phyloP scores from a whole-genome alignment of 352 stramenopile genomes.

The Thraustochytrium sp. region DNA sequence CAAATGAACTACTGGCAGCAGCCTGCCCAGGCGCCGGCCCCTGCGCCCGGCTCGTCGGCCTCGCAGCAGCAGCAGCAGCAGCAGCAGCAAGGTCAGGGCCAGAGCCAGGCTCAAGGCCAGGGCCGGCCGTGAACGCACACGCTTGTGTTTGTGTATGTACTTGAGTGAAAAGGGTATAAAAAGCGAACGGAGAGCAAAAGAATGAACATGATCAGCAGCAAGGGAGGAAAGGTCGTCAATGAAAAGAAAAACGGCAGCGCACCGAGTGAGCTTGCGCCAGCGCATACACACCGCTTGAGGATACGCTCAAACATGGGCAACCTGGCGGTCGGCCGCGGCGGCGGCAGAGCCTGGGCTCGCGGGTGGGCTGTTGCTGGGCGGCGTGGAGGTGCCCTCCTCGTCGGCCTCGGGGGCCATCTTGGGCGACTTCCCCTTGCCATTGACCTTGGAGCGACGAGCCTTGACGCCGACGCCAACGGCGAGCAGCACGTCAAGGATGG shows the following conservation, averaged over 20 bases:
- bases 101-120: neutral
- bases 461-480: neutral
- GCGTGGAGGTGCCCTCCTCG: neutral
- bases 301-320: too few relatives aligned
- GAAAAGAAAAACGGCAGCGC: too few relatives aligned
- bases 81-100: neutral
- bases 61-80: constrained; percentile 20
- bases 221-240: too few relatives aligned
- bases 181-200: too few relatives aligned
- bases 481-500: neutral
- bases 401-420: neutral
- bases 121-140: neutral
- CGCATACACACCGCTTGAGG: too few relatives aligned
- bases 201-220: too few relatives aligned
- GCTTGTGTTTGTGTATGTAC: too few relatives aligned
- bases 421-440: neutral
- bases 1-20: constrained; percentile 1
- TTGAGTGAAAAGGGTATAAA: too few relatives aligned
- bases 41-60: neutral
- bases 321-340: neutral
- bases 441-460: neutral
- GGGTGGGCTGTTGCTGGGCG: neutral
- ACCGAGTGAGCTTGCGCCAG: too few relatives aligned
- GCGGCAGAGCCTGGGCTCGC: neutral
- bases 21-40: neutral